Evolutionary conservation across 2,329 filamentous ascomycete species (phyloP), one percentile per base, ranked within the genome.

Genomic region (Fusarium coffeatum): DNA sequence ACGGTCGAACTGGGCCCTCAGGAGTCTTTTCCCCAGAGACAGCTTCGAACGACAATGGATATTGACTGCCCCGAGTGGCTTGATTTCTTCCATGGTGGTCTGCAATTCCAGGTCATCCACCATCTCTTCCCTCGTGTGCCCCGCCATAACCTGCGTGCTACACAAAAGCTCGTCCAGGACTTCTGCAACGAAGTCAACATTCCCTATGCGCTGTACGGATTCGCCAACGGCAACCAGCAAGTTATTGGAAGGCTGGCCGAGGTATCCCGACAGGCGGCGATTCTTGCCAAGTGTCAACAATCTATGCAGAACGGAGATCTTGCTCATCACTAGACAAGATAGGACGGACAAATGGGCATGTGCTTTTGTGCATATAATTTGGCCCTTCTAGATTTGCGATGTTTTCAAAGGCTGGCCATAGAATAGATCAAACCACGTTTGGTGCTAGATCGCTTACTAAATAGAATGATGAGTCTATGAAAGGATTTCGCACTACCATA

Each of bases 21-120:
- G 54, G 94, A 97, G 78, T 96, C 92, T 1, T 97, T 97, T 78
- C 89, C 94, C 1, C 93, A 97, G 80, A 92, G 91, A 79, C 96
- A 97, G 91, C 85, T 97, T 47, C 90, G 94, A 72, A 97, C 94
- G 2, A 97, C 94, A 15, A 97, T 97, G 93, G 93, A 97, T 69
- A 90, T 97, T 23, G 93, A 96, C 77, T 97, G 93, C 76, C 93
- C 93, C 1, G 84, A 87, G 15, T 97, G 94, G 93, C 84, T 97
- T 15, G 93, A 97, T 77, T 97, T 94, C 77, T 88, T 97, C 79
- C 93, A 97, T 73, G 93, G 93, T 23, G 94, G 93, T 6, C 83
- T 97, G 66, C 94, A 97, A 78, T 97, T 97, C 80, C 93, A 97
- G 79, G 93, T 91, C 10, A 90, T 97, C 54, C 93, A 97, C 76